Base-by-base conservation (phyloP, 1,139 yeast species). In the Magnusiomyces sp. region DNA sequence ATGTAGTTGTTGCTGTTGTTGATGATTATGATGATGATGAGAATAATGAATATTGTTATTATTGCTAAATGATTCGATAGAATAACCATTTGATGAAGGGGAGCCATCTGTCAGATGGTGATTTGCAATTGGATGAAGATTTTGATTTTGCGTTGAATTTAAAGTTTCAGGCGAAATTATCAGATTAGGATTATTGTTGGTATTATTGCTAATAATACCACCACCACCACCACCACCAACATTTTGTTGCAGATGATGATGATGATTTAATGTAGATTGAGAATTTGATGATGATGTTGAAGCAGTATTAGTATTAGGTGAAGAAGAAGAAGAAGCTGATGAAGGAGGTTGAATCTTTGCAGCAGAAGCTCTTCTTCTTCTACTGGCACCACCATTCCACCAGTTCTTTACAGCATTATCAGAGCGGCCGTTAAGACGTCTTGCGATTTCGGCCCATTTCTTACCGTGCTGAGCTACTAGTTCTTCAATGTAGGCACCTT, bases 381-480 rank as follows among this genome's bases (percentile, higher is more conserved):
- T 74, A 60, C 84, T 86, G 16, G 94, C 90, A 11, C 95, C 94
- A 6, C 95, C 95, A 62, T 89, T 89, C 96, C 95, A 89, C 96
- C 96, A 89, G 68, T 88, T 88, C 64, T 89, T 89, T 59, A 89
- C 87, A 31, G 95, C 92, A 65, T 89, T 89, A 66, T 89, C 97
- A 16, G 87, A 78, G 50, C 96, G 72, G 1, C 95, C 95, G 57
- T 85, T 83, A 55, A 89, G 69, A 65, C 87, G 95, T 48, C 95
- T 76, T 27, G 95, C 88, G 47, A 89, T 89, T 63, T 87, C 95
- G 1, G 96, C 96, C 97, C 97, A 89, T 61, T 86, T 79, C 66
- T 88, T 87, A 48, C 97, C 97, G 62, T 85, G 79, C 58, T 80
- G 78, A 10, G 76, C 78, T 43, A 89, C 96, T 50, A 89, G 73